These are phyloP conservation scores for Penicillium freii DNA, from an alignment of 2,329 filamentous ascomycete species.

Conservation along the genomic window DNA sequence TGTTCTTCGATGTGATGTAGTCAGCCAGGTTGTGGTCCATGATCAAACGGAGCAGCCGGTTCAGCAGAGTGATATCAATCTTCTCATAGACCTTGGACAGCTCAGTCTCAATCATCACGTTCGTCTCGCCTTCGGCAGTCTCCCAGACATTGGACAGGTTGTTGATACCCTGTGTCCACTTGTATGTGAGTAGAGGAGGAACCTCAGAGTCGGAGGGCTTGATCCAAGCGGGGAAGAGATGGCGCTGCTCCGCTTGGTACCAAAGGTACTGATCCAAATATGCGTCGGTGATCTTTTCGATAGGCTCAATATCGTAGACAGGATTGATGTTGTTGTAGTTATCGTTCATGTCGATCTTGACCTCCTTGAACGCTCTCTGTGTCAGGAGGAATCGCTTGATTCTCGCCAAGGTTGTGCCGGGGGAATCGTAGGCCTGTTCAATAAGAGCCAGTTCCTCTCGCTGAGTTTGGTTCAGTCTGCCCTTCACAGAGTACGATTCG, in stretches of 20 bases:
- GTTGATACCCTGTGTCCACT: slow-evolving; percentile 99
- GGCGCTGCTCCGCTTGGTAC: slow-evolving; percentile 97
- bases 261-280: slow-evolving; percentile 98
- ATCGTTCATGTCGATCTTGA: slow-evolving; percentile 99
- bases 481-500: slow-evolving; percentile 97
- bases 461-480: slow-evolving; percentile 93
- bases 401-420: slow-evolving; percentile 88
- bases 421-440: slow-evolving; percentile 96
- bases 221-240: slow-evolving; percentile 97
- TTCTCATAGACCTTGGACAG: slow-evolving; percentile 99
- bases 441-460: slow-evolving; percentile 95
- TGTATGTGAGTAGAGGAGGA: slow-evolving; percentile 89
- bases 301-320: slow-evolving; percentile 97
- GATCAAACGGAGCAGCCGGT: slow-evolving; percentile 86
- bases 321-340: slow-evolving; percentile 99
- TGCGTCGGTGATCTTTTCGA: slow-evolving; percentile 98
- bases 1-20: slow-evolving; percentile 99
- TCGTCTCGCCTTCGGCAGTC: slow-evolving; percentile 88
- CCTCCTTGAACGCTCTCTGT: slow-evolving; percentile 97
- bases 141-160: slow-evolving; percentile 96
- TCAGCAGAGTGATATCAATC: slow-evolving; percentile 93
- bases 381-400: slow-evolving; percentile 98
- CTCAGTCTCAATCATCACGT: slow-evolving; percentile 97
- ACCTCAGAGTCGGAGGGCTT: slow-evolving; percentile 98
- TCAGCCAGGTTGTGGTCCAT: slow-evolving; percentile 99